Evolutionary conservation across 345 rosid genomes (phyloP), one percentile per base, ranked within the genome.

Genomic region (Corchorus capsularis): DNA sequence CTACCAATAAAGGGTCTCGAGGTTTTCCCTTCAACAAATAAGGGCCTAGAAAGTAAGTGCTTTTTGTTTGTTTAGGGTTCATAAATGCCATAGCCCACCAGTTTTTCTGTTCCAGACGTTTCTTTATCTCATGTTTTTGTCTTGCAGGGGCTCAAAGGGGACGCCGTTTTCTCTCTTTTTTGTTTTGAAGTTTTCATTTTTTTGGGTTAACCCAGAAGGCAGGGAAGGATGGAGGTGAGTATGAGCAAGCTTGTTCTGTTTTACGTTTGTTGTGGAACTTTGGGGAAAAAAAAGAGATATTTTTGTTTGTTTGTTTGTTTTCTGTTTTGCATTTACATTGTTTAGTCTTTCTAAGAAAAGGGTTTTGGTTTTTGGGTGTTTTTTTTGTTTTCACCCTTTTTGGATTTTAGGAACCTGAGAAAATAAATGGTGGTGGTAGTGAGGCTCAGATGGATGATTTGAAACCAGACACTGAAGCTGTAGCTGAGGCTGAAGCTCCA

Each of bases 401-500:
- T 37, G 76, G 46, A 34, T n/a, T 65, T 45, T 71, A 35, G 63
- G 74, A 57, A 37, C 41, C 59, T 1, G 62, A 37, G 17, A 72
- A 56, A 53, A 49, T 61, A 71, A 62, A 73, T 27, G 35, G 43
- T 68, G 15, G 68, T 32, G 55, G 49, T 59, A 11, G 76, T 46
- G 76, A 46, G 56, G 41, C 43, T 63, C 74, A 64, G 76, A 77
- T 57, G 76, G 77, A 66, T 65, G 66, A 75, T 66, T 35, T 52
- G 53, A 68, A 75, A 59, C 73, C 73, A 55, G 77, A 59, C 46
- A 69, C 74, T 19, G 76, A 14, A 11, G 71, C 52, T 19, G 76
- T 10, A 11, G 71, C 52, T 37, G 68, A 46, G n/a, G 56, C 56
- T 49, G 55, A 60, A 72, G 54, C 8, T 22, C 55, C 19, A 69